These are phyloP conservation scores for Leishmania martiniquensis DNA, from an alignment of 208 protist species.

Conservation along the genomic window DNA sequence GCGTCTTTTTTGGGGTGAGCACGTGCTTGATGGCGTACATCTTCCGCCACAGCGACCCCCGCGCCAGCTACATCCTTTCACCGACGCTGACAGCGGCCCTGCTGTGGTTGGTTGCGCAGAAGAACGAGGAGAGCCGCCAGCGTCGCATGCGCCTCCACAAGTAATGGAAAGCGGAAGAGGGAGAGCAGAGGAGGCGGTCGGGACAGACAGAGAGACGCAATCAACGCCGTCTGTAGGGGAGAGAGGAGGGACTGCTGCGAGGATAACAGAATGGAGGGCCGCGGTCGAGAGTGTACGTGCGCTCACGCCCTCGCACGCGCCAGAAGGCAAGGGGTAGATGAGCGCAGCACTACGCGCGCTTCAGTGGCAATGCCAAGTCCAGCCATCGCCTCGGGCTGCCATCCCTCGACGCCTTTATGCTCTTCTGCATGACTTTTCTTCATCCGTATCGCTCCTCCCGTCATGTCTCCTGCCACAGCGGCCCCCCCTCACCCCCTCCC, in stretches of 20 bases:
- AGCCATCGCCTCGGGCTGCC: background rate
- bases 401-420: background rate
- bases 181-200: background rate
- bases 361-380: background rate
- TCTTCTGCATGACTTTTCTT: background rate
- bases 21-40: conserved; percentile 83
- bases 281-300: background rate
- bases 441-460: background rate
- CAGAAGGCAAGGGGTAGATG: background rate
- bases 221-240: background rate
- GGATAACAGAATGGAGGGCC: background rate
- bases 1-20: conserved; percentile 77
- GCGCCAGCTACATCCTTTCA: conserved; percentile 78
- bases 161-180: conserved; percentile 26
- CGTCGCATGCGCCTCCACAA: conserved; percentile 83
- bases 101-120: conserved; percentile 87
- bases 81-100: conserved; percentile 78
- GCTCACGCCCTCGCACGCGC: background rate
- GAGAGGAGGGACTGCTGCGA: too few species aligned
- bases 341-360: background rate
- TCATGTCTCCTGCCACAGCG: background rate
- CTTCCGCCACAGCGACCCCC: conserved; percentile 84
- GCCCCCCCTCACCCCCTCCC: background rate
- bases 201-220: background rate
- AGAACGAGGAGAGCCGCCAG: conserved; percentile 92